Base-by-base conservation (phyloP, 306 rosid genomes). In the Quercus suber region DNA sequence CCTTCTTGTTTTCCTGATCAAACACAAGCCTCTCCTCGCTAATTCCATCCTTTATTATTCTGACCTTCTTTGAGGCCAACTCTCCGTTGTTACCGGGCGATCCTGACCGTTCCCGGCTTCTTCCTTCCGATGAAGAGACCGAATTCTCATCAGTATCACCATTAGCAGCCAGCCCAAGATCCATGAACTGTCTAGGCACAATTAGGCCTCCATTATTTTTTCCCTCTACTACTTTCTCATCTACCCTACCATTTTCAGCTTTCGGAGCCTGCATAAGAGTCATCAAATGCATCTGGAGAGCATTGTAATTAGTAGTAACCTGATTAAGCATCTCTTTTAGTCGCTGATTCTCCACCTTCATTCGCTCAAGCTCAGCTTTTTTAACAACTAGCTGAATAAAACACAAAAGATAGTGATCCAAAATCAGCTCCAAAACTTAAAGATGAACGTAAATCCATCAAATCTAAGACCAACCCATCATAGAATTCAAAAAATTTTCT, bases 121-220 rank as follows among this genome's bases (percentile, higher is more conserved):
- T 80, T 74, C 78, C 89, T 12, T 77, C 83, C 0, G 97, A 89
- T 1, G 89, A 89, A 53, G 91, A 87, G 43, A 64, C 71, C 12
- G 92, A 82, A 4, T 78, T 80, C 74, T 88, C 92, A 23, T 85
- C 86, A 0, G 71, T 53, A 0, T 78, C 83, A 13, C 58, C 84
- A 72, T 85, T 83, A 12, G 82, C 27, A 14, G 92, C 92, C 21
- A 90, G 69, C 4, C 90, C 92, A 30, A 92, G 95, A 89, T 92
- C 96, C 81, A 87, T 89, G 60, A 89, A 84, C 63, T 88, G 83
- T 71, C 95, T 82, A 1, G 96, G 94, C 59, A 85, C 90, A 41
- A 87, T 74, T 1, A n/a, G 30, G 10, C 77, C 82, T 60, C 73
- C 86, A 53, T 11, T 53, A 33, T 37, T n/a, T 69, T 80, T 82